Base-by-base conservation (phyloP, 768 basidiomycete genomes). In the Lentinula guzmanii region DNA sequence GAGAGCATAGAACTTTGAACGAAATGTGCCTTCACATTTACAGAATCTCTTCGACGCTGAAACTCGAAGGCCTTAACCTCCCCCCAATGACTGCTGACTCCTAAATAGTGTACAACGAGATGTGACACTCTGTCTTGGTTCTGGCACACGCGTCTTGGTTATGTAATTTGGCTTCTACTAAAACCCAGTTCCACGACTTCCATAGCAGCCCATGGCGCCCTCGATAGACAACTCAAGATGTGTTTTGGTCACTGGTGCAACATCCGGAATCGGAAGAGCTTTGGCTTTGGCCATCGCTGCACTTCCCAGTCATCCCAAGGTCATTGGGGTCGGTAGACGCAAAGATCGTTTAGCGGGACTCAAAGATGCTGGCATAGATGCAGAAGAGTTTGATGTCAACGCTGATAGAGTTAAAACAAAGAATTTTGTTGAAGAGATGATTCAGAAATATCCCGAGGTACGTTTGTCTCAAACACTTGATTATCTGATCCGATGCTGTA, bases 191-290 rank as follows among this genome's bases (percentile, higher is more conserved):
- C 34, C 16, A 33, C 52, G 9, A 24, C 24, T 8, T 5, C 37
- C 37, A 56, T n/a, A 31, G 4, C 24, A 28, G n/a, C n/a, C 5
- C 24, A 56, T 56, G 55, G 18, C 55, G 16, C 69, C 76, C 57
- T 70, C 70, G 56, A 81, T 84, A 61, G 70, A 76, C 65, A 73
- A 78, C 67, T 75, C 74, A 31, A 81, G 79, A 69, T 83, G 81
- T 60, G 70, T 84, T 63, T 76, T 85, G 57, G 72, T 85, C 61
- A 76, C 81, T 52, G 83, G 84, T n/a, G 83, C 83, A 2, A 85
- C 85, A 3, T 72, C 82, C 34, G 84, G 85, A 35, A 81, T 86
- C 35, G 85, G 86, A 16, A 79, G 82, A 3, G 78, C 79, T 39
- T 77, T 86, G 5, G 84, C 84, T 5, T 73, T 82, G 9, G 75